Base-by-base conservation (phyloP, 164 flowering plant species). In the Tinospora cordifolia region DNA sequence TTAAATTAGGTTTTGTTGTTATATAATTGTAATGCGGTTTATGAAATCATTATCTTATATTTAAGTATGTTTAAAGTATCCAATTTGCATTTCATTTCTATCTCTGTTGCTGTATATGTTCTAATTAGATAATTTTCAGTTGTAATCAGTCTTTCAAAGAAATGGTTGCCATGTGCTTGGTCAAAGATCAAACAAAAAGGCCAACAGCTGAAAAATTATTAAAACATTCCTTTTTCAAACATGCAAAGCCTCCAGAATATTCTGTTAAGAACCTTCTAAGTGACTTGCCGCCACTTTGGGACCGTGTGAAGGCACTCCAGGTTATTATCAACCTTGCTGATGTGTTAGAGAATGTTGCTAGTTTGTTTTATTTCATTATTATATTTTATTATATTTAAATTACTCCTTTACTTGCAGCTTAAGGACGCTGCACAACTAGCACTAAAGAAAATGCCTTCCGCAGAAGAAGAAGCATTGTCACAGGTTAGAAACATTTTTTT, bases 111-210 rank as follows among this genome's bases (percentile, higher is more conserved):
- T 38, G 65, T 69, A 54, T 63, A 63, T 69, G 39, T 83, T 78
- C 92, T 91, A 82, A 87, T 86, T 76, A 71, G 79, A 74, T 73
- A 79, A 76, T 77, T 81, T 84, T 81, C 84, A 77, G 87, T 82
- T 83, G 87, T 85, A 64, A 81, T 76, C 94, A 95, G 99, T 85
- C 98, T 68, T 95, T 95, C 72, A 95, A 92, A 84, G 99, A 95
- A 81, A 87, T 95, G 99, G 97, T 95, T 81, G 98, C 99, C 71
- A 95, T 95, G 99, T 95, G 99, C 85, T 85, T 95, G 87, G 98
- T 95, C 85, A 95, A 95, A 88, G 99, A 95, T 85, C 99, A 85
- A 82, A 85, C 94, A 60, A 90, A 91, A 82, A 90, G 99, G 78
- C 99, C 99, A 75, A 85, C 92, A 63, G 98, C n/a, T n/a, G n/a